Evolutionary conservation across 495 filamentous ascomycete genomes (phyloP).

Genomic region (Ramalina peruviana): DNA sequence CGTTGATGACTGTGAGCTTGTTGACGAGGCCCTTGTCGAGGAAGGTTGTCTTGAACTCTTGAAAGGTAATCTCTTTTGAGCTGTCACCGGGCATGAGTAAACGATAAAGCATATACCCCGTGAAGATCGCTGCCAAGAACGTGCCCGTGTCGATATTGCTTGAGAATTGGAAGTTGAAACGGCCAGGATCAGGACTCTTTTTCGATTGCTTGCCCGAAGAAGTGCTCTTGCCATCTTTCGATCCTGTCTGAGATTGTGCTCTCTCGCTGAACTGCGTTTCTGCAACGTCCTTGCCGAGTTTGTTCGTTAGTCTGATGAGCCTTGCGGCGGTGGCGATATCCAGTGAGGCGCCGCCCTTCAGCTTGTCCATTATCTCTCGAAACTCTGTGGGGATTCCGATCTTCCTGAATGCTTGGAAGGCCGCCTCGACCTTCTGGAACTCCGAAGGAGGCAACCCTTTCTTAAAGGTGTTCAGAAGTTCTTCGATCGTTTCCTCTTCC

Average conservation of each 20-base stretch:
- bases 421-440: constrained; percentile 26
- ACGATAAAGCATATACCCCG: constrained; percentile 48
- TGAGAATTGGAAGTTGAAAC: constrained; percentile 24
- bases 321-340: constrained; percentile 36
- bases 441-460: constrained; percentile 32
- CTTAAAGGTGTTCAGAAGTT: constrained; percentile 28
- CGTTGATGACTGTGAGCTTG: constrained; percentile 70
- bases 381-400: constrained; percentile 38
- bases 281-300: constrained; percentile 24
- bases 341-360: constrained; percentile 26
- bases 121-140: constrained; percentile 39
- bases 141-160: constrained; percentile 39
- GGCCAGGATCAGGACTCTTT: constrained; percentile 17
- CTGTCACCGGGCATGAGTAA: constrained; percentile 51
- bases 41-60: constrained; percentile 85
- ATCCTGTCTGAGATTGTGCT: constrained; percentile 17
- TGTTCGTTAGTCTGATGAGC: constrained; percentile 31
- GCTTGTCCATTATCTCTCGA: constrained; percentile 31
- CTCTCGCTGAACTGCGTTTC: constrained; percentile 19
- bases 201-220: constrained; percentile 2
- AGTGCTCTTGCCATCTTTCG: constrained; percentile 15
- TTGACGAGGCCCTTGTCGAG: constrained; percentile 92
- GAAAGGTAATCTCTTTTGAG: constrained; percentile 82
- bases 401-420: constrained; percentile 32
- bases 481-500: constrained; percentile 27